phyloP scores from a whole-genome alignment of 352 stramenopile genomes.

The Nothophytophthora sp. region DNA sequence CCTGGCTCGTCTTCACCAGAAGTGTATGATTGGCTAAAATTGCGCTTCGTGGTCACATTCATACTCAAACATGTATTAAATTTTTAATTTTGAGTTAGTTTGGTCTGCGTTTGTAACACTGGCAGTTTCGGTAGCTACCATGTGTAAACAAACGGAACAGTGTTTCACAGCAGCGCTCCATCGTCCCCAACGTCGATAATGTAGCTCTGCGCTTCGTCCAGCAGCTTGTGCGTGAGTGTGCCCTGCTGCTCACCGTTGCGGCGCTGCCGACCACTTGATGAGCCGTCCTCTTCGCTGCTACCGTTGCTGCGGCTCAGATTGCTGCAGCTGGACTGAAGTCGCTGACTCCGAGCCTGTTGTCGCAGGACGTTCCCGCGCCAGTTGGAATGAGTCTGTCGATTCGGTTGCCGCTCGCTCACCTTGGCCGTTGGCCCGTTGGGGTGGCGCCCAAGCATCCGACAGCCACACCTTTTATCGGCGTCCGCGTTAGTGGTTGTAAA shows the following conservation, averaged over 20 bases:
- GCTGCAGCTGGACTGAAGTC: conserved; percentile 10
- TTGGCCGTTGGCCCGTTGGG: no score
- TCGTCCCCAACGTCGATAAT: conserved; percentile 6
- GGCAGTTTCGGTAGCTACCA: no score
- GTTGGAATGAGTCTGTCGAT: no score
- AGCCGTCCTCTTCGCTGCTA: conserved; percentile 9
- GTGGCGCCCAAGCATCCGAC: conserved; percentile 13
- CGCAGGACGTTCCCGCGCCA: no score
- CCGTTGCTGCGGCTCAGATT: conserved; percentile 7
- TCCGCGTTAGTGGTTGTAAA: conserved; percentile 6
- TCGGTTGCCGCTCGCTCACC: no score
- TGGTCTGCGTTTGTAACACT: no score
- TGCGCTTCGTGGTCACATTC: background rate
- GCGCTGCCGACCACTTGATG: conserved; percentile 9
- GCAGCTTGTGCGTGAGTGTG: conserved; percentile 14
- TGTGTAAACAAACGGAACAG: no score
- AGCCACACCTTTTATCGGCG: conserved; percentile 8
- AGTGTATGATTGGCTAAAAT: conserved; percentile 28
- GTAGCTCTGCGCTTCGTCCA: conserved; percentile 4
- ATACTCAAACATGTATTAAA: no score
- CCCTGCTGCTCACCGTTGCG: conserved; percentile 6
- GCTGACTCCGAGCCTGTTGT: no score
- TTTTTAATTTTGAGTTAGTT: no score
- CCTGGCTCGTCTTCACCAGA: conserved; percentile 1
- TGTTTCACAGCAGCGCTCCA: no score